Percentiles rank a stretch among this genome's conserved stretches.
phyloP scores from a whole-genome alignment of 179 eudicot genomes.

The Spinacia oleracea region DNA sequence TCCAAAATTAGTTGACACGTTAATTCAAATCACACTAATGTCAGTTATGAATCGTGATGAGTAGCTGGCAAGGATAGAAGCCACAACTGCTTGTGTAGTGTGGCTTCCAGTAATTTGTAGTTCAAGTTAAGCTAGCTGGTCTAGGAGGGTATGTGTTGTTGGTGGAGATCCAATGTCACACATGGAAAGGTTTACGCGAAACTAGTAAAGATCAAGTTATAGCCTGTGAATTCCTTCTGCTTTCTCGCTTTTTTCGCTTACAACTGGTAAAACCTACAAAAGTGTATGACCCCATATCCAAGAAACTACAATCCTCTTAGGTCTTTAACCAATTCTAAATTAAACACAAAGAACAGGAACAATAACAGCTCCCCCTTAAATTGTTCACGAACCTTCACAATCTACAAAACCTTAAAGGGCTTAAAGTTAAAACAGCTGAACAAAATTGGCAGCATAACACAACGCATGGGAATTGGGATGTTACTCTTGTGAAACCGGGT shows the following conservation, averaged over 20 bases:
- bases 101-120: neutral
- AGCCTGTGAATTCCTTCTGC: neutral
- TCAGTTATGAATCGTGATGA: neutral
- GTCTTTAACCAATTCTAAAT: neutral
- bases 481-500: neutral
- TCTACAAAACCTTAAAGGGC: neutral
- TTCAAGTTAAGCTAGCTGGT: neutral
- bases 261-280: neutral
- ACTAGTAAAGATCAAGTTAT: neutral
- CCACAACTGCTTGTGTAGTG: neutral
- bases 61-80: neutral
- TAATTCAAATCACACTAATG: too few species aligned
- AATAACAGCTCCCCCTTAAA: neutral
- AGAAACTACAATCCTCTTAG: neutral
- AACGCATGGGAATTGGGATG: neutral
- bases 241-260: neutral
- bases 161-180: neutral
- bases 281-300: neutral
- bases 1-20: too few species aligned
- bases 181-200: neutral
- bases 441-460: neutral
- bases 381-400: neutral
- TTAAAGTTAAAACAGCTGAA: neutral
- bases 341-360: slow-evolving; percentile 2
- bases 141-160: neutral